A percentile compares a stretch with the other conserved stretches of the same genome.
Evolutionary conservation across 768 basidiomycete species (phyloP).

Genomic region (Boletus subparvulus): DNA sequence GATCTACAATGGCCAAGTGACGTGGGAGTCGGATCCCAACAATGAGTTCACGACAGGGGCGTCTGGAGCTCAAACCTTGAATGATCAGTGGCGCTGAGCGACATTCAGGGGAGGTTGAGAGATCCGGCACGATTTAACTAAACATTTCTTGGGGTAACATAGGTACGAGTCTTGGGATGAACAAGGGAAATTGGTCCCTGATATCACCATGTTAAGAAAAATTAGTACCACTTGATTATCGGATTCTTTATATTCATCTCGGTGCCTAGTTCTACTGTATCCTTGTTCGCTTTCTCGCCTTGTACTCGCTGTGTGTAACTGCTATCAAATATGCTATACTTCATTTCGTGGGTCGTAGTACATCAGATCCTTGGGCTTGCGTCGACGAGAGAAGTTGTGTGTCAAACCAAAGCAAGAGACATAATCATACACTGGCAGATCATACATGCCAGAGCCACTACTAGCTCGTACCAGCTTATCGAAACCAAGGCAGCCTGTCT

Average conservation of each 20-base stretch:
- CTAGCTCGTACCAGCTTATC: neutral
- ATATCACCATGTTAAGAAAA: slow-evolving; percentile 12
- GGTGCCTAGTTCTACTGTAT: no score
- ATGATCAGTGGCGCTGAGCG: slow-evolving; percentile 46
- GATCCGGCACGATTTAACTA: neutral
- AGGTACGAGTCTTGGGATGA: neutral
- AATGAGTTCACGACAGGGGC: slow-evolving; percentile 49
- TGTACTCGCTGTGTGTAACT: no score
- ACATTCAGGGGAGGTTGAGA: neutral
- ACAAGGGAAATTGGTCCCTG: slow-evolving; percentile 1
- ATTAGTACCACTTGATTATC: neutral
- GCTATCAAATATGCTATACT: no score
- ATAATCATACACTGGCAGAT: neutral
- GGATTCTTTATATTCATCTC: no score
- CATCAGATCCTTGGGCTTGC: no score
- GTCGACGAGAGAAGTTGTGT: no score
- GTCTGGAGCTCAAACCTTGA: slow-evolving; percentile 36
- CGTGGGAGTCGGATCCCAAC: slow-evolving; percentile 74
- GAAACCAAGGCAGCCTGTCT: neutral
- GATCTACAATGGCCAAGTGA: slow-evolving; percentile 52
- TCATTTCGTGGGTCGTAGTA: no score
- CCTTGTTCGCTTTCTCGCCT: no score
- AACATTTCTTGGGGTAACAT: neutral
- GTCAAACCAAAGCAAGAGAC: neutral
- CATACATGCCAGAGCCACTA: neutral